These are phyloP conservation scores for Daldinia decipiens DNA, from an alignment of 495 filamentous ascomycete genomes.

Conservation along the genomic window DNA sequence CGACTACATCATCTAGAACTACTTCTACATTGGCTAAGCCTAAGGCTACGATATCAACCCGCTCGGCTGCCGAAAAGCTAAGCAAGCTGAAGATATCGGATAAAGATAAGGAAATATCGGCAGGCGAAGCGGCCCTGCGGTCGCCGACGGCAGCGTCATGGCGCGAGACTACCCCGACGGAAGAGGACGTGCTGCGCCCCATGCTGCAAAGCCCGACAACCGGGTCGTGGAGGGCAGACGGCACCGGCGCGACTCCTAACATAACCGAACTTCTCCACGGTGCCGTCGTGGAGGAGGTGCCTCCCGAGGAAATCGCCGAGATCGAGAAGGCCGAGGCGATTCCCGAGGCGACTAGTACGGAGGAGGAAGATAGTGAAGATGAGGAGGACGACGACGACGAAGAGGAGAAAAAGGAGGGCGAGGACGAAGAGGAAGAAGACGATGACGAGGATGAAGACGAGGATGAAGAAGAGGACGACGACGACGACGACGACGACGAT, in stretches of 20 bases:
- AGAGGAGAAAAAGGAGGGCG: constrained; percentile 41
- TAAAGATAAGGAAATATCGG: constrained; percentile 9
- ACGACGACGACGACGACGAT: constrained; percentile 39
- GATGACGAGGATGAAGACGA: constrained; percentile 44
- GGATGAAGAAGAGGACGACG: constrained; percentile 43
- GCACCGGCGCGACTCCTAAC: constrained; percentile 49
- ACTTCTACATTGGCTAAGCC: not conserved
- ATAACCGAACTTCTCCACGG: constrained; percentile 49
- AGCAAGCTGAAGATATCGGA: constrained; percentile 25
- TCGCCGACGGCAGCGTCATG: constrained; percentile 52
- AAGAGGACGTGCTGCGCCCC: constrained; percentile 21
- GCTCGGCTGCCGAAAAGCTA: constrained; percentile 21
- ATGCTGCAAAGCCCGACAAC: constrained; percentile 58
- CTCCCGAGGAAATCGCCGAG: constrained; percentile 52
- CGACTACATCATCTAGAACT: not conserved
- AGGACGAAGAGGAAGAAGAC: constrained; percentile 43
- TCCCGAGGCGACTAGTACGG: constrained; percentile 46
- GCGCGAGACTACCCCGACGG: constrained; percentile 34
- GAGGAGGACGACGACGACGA: constrained; percentile 39
- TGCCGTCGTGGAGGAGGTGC: constrained; percentile 40
- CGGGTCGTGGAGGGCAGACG: constrained; percentile 57
- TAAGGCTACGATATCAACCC: constrained; percentile 4
- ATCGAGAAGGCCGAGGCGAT: constrained; percentile 54
- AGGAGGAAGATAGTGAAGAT: constrained; percentile 40
- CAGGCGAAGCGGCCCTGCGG: constrained; percentile 45